Conservation (phyloP, 2,329 filamentous ascomycete species). For the Cladophialophora exuberans region DNA sequence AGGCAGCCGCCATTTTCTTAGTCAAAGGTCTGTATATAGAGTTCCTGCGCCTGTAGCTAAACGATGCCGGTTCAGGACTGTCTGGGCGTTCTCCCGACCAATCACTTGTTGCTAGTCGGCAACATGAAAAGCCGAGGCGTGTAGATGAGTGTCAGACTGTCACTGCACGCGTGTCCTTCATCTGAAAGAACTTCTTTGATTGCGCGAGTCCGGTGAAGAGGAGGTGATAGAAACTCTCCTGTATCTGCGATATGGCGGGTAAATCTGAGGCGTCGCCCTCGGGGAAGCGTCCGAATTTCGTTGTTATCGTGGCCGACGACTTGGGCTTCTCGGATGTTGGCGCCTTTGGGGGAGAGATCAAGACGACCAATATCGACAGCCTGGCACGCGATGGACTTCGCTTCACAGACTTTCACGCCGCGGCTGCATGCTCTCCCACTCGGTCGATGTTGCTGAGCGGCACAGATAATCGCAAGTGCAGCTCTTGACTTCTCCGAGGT, state of each 20-base stretch:
- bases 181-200: no score
- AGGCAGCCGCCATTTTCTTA: no score
- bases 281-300: conserved; percentile 17
- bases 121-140: no score
- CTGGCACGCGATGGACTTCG: conserved; percentile 33
- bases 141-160: no score
- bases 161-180: no score
- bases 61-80: no score
- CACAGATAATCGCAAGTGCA: conserved; percentile 33
- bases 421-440: conserved; percentile 40
- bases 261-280: background rate
- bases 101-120: no score
- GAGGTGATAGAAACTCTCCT: background rate
- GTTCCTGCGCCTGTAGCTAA: no score
- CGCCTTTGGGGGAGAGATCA: conserved; percentile 38
- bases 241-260: background rate
- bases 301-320: conserved; percentile 22
- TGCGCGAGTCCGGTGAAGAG: background rate
- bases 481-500: background rate
- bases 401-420: conserved; percentile 38
- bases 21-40: no score
- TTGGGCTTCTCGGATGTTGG: conserved; percentile 38
- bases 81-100: no score
- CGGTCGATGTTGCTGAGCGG: conserved; percentile 42
- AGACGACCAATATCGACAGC: conserved; percentile 35